Evolutionary conservation across 306 rosid species (phyloP).

Genomic region (Cicer cuneatum): DNA sequence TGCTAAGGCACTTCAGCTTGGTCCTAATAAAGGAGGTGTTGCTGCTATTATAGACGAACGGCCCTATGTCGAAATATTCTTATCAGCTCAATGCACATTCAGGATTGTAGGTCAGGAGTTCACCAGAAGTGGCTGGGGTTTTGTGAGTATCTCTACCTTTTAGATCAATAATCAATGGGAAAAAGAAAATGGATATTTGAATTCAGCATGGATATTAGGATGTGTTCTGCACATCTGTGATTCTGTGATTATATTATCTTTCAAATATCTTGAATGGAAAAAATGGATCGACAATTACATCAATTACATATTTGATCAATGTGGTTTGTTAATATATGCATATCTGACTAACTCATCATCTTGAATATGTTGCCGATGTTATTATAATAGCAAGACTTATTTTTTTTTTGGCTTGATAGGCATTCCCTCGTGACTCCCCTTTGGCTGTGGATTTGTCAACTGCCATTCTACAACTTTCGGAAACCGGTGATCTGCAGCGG

Average conservation of each 20-base stretch:
- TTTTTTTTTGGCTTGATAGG: constrained; percentile 55
- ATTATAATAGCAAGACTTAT: constrained; percentile 7
- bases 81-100: constrained; percentile 82
- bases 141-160: constrained; percentile 67
- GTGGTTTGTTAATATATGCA: constrained; percentile 1
- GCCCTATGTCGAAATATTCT: constrained; percentile 74
- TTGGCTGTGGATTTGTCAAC: constrained; percentile 90
- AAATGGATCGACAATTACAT: constrained; percentile 1
- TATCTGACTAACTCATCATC: not conserved
- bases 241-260: constrained; percentile 23
- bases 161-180: constrained; percentile 1
- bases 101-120: constrained; percentile 91
- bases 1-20: constrained; percentile 74
- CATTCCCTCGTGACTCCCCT: constrained; percentile 92
- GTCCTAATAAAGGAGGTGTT: constrained; percentile 88
- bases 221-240: not conserved
- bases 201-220: constrained; percentile 19
- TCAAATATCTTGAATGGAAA: constrained; percentile 18
- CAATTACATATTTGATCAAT: not conserved
- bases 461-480: constrained; percentile 89
- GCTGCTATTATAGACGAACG: constrained; percentile 92
- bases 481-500: constrained; percentile 92
- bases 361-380: not conserved
- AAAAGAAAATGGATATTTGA: constrained; percentile 13
- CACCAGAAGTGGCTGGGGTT: constrained; percentile 99